Conservation (phyloP, 1,284 basidiomycete species). For the Sanguinoderma infundibulare region DNA sequence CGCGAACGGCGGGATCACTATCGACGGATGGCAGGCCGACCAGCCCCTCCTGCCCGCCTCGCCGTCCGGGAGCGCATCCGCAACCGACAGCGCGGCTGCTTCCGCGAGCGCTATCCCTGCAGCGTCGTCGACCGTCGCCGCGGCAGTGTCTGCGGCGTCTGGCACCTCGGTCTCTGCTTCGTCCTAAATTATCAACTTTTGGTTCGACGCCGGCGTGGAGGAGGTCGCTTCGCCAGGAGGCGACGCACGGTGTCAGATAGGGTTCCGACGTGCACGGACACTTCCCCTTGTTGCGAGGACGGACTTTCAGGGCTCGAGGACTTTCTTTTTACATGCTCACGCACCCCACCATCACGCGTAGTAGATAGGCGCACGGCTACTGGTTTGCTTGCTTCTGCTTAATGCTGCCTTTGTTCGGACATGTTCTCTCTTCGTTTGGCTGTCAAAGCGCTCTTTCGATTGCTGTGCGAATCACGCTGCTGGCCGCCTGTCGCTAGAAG, state of each 20-base stretch:
- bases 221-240: background rate
- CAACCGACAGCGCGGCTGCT: background rate
- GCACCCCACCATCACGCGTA: too few relatives aligned
- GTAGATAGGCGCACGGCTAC: slow-evolving; percentile 19
- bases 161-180: background rate
- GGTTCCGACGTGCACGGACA: background rate
- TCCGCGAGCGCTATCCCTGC: background rate
- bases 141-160: background rate
- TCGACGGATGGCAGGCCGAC: slow-evolving; percentile 34
- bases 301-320: slow-evolving; percentile 3
- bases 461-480: slow-evolving; percentile 6
- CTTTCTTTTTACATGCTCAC: too few relatives aligned
- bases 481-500: slow-evolving; percentile 10
- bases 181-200: slow-evolving; percentile 9
- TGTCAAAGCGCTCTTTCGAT: background rate
- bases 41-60: background rate
- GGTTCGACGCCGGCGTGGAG: background rate
- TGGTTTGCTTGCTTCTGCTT: slow-evolving; percentile 14
- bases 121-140: background rate
- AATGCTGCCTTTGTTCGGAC: background rate
- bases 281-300: background rate
- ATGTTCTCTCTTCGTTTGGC: background rate
- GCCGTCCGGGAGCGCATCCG: background rate
- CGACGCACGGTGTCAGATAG: background rate
- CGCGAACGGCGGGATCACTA: slow-evolving; percentile 41